A percentile compares a stretch with the other conserved stretches of the same genome.
Evolutionary conservation across 129 eudicot genomes (phyloP).

Genomic region (Arctium lappa): DNA sequence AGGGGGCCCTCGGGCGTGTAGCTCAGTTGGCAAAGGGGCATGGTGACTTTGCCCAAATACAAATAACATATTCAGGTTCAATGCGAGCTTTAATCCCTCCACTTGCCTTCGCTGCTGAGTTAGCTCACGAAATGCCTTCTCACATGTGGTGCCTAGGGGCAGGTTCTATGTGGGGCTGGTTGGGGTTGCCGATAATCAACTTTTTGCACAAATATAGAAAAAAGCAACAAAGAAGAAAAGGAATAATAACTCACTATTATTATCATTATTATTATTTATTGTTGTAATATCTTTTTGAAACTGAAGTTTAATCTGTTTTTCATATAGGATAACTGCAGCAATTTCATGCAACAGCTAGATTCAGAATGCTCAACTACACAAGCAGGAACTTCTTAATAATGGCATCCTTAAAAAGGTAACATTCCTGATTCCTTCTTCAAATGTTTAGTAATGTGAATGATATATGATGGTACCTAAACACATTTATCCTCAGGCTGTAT

Average conservation of each 20-base stretch:
- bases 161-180: too few relatives aligned
- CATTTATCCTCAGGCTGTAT: not conserved
- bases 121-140: too few relatives aligned
- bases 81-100: too few relatives aligned
- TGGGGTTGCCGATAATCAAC: too few relatives aligned
- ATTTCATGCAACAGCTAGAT: slow-evolving; percentile 31
- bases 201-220: not conserved
- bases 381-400: slow-evolving; percentile 25
- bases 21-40: too few relatives aligned
- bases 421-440: not conserved
- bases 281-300: slow-evolving; percentile 12
- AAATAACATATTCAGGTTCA: too few relatives aligned
- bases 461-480: slow-evolving; percentile 15
- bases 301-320: slow-evolving; percentile 8
- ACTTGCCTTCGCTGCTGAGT: too few relatives aligned
- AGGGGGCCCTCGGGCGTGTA: too few relatives aligned
- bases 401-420: not conserved
- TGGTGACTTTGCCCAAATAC: too few relatives aligned
- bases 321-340: slow-evolving; percentile 31
- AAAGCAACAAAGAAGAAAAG: not conserved
- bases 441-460: slow-evolving; percentile 7
- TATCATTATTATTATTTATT: not conserved
- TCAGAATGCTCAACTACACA: slow-evolving; percentile 53
- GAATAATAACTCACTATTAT: not conserved
- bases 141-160: too few relatives aligned